These are phyloP conservation scores for Yarrowia bubula DNA, from an alignment of 805 yeast species.

Conservation along the genomic window DNA sequence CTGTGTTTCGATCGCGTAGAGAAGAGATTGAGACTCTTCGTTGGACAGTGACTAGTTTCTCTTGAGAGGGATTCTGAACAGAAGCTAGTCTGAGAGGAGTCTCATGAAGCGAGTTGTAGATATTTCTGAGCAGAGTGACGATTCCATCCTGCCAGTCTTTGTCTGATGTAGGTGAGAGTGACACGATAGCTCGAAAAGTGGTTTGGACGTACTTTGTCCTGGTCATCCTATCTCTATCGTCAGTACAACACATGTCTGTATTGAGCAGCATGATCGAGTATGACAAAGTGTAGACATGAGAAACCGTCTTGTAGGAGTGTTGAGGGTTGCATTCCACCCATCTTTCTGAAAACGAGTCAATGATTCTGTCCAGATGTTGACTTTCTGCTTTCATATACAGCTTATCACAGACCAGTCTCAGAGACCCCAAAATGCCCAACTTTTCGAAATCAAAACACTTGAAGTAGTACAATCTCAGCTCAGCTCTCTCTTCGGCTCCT, in stretches of 20 bases:
- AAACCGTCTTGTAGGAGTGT: slow-evolving; percentile 50
- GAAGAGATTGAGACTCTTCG: not conserved
- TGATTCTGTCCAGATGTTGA: slow-evolving; percentile 71
- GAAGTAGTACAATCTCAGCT: slow-evolving; percentile 35
- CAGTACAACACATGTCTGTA: slow-evolving; percentile 68
- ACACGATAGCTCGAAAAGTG: slow-evolving; percentile 30
- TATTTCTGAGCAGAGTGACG: slow-evolving; percentile 29
- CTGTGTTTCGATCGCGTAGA: slow-evolving; percentile 4
- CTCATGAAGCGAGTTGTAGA: slow-evolving; percentile 33
- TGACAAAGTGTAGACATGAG: slow-evolving; percentile 64
- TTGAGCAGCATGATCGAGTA: slow-evolving; percentile 71
- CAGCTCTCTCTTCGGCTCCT: slow-evolving; percentile 28
- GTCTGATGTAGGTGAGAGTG: slow-evolving; percentile 5
- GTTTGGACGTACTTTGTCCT: slow-evolving; percentile 39
- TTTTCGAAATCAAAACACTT: slow-evolving; percentile 46
- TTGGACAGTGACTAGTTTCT: not conserved
- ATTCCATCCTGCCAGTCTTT: slow-evolving; percentile 33
- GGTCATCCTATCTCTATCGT: slow-evolving; percentile 39
- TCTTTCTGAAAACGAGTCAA: slow-evolving; percentile 64
- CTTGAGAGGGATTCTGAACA: not conserved
- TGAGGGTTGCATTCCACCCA: slow-evolving; percentile 54
- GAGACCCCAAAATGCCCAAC: slow-evolving; percentile 51
- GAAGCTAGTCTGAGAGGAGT: slow-evolving; percentile 32
- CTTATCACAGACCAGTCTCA: slow-evolving; percentile 59
- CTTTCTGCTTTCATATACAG: slow-evolving; percentile 78